A percentile compares a stretch with the other conserved stretches of the same genome.
These are phyloP conservation scores for Rubus parviflorus DNA, from an alignment of 306 rosid genomes.

Conservation along the genomic window DNA sequence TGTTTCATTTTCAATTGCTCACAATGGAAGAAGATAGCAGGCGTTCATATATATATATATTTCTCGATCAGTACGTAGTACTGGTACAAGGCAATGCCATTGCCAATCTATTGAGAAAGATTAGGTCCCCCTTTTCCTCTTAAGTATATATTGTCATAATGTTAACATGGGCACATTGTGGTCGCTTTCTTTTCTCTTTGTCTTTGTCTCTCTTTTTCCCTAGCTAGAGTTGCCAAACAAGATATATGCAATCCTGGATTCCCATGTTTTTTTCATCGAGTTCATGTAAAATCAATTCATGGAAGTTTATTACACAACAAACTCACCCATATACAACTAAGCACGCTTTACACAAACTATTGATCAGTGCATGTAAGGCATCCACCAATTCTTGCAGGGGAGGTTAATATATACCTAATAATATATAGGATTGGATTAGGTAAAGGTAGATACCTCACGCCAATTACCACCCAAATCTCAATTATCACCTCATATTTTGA, in stretches of 20 bases:
- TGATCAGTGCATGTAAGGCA: not conserved
- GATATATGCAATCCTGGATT: not conserved
- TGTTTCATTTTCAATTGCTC: conserved; percentile 18
- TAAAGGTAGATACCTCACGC: too few species aligned
- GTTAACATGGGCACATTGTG: not conserved
- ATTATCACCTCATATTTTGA: too few species aligned
- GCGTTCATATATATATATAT: too few species aligned
- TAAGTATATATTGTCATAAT: not conserved
- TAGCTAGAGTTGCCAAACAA: not conserved
- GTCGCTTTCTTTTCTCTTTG: conserved; percentile 14
- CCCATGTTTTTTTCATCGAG: not conserved
- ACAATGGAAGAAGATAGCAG: not conserved
- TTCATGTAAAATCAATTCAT: not conserved
- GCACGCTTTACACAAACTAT: not conserved
- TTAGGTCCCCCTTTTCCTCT: conserved; percentile 23
- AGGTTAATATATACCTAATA: not conserved
- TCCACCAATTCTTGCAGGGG: not conserved
- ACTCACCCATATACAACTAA: not conserved
- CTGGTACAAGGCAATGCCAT: not conserved
- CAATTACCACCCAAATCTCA: too few species aligned
- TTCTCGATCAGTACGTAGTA: conserved; percentile 1
- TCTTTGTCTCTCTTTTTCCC: conserved; percentile 11
- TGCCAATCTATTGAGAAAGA: conserved; percentile 21
- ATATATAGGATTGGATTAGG: too few species aligned
- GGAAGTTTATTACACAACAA: not conserved